Base-by-base conservation (phyloP, 176 grass and related monocot species). In the Cenchrus purpureus region DNA sequence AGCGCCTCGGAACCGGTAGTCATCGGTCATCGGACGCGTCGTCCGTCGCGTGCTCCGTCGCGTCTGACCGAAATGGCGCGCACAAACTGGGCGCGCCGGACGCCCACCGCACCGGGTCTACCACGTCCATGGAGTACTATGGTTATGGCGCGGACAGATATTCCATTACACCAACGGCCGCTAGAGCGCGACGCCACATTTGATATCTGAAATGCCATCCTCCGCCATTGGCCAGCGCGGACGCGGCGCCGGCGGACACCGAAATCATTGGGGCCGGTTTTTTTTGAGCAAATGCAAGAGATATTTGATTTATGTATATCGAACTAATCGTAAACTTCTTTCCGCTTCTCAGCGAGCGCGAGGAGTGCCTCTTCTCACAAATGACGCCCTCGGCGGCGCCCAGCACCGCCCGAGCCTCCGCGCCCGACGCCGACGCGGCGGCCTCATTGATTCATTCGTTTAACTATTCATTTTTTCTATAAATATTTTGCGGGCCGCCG, bases 371-470 rank as follows among this genome's bases (percentile, higher is more conserved):
- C 87, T 19, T n/a, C n/a, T n/a, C n/a, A n/a, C n/a, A n/a, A n/a
- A 93, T 82, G 10, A 86, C 63, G 16, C 89, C 93, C 0, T 87
- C 91, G 4, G 84, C 88, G 44, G 64, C 74, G n/a, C 93, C 91
- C 7, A 89, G 58, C 63, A 68, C 81, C 3, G 86, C 80, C 31
- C 96, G 90, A 7, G 88, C 89, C 25, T 91, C 93, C 12, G 89
- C 22, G 3, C 84, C 80, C 2, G 93, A 94, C 45, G 68, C 87
- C 15, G 88, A 87, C 4, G 93, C 91, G 0, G 86, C 85, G 10
- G 93, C 90, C 82, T 99, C 97, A n/a, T 91, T 86, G 17, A 99
- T 99, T 93, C 59, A 94, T n/a, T n/a, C n/a, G n/a, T n/a, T n/a
- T n/a, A n/a, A n/a, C n/a, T n/a, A n/a, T n/a, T n/a, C n/a, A n/a